Conservation (phyloP, 2,329 filamentous ascomycete species). For the Didymella glomerata region DNA sequence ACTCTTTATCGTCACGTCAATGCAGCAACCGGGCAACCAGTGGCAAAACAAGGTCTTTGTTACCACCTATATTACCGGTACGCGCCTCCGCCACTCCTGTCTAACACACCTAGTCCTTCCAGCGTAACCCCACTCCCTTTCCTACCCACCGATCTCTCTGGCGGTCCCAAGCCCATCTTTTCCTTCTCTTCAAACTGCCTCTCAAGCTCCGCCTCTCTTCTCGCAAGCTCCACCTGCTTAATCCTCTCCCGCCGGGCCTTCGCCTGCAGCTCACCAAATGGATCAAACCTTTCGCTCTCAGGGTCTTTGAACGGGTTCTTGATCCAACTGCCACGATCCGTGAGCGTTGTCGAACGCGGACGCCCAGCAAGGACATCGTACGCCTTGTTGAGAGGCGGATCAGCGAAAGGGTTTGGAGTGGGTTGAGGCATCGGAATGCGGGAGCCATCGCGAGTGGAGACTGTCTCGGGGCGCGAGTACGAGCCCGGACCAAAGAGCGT, state of each 20-base stretch:
- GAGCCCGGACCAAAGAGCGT: conserved; percentile 39
- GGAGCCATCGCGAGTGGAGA: conserved; percentile 40
- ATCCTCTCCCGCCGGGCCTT: conserved; percentile 41
- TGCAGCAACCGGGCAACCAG: too few species aligned
- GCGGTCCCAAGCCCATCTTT: conserved; percentile 37
- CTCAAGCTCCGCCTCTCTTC: conserved; percentile 33
- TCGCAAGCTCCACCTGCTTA: conserved; percentile 37
- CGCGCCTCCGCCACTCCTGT: conserved; percentile 30
- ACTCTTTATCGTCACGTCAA: too few species aligned
- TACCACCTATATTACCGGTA: conserved; percentile 19
- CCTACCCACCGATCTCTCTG: conserved; percentile 21
- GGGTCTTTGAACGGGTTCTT: conserved; percentile 49
- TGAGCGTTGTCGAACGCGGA: conserved; percentile 46
- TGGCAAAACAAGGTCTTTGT: too few species aligned
- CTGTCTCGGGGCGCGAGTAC: conserved; percentile 45
- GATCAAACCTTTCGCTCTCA: conserved; percentile 47
- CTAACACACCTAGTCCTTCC: conserved; percentile 36
- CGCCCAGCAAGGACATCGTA: conserved; percentile 47
- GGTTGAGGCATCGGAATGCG: conserved; percentile 33
- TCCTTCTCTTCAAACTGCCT: conserved; percentile 38
- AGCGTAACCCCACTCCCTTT: conserved; percentile 40
- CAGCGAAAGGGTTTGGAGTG: conserved; percentile 48
- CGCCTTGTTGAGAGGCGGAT: conserved; percentile 48
- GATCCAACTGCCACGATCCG: conserved; percentile 46
- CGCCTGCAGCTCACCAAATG: conserved; percentile 48